Conservation (phyloP, 306 rosid species). For the Dalbergia oliveri region DNA sequence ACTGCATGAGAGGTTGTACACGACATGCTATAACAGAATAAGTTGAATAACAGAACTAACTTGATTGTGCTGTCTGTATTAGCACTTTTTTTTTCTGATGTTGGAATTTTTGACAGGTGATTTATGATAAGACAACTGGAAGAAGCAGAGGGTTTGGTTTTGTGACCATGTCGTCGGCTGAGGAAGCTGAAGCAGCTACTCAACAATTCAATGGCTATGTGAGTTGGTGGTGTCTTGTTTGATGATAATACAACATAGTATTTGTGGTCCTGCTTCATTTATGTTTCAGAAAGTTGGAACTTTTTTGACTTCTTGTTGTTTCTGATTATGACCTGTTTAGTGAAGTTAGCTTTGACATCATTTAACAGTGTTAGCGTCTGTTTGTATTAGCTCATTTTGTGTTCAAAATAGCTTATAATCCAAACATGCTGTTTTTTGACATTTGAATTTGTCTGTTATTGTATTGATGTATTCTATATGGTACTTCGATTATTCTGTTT, state of each 20-base stretch:
- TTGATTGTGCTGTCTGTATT: too few species aligned
- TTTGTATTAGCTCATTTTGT: conserved; percentile 29
- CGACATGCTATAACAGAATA: too few species aligned
- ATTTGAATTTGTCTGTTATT: background rate
- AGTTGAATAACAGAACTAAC: too few species aligned
- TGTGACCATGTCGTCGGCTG: conserved; percentile 84
- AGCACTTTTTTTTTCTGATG: background rate
- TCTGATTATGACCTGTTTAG: background rate
- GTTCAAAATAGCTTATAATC: background rate
- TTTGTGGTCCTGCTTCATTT: background rate
- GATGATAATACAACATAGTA: background rate
- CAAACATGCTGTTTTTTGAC: background rate
- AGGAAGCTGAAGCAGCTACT: conserved; percentile 82
- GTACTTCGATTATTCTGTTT: conserved; percentile 7
- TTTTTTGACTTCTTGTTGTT: background rate
- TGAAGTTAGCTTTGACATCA: background rate
- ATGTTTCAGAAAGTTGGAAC: too few species aligned
- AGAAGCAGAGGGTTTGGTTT: conserved; percentile 97
- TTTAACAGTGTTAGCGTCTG: background rate
- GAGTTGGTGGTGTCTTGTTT: conserved; percentile 46
- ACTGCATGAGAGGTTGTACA: too few species aligned
- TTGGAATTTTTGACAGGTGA: conserved; percentile 59
- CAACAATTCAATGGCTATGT: conserved; percentile 92
- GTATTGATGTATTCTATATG: background rate
- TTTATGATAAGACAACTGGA: conserved; percentile 89